phyloP scores from a whole-genome alignment of 2,329 filamentous ascomycete species.

The Geosmithia putterillii region DNA sequence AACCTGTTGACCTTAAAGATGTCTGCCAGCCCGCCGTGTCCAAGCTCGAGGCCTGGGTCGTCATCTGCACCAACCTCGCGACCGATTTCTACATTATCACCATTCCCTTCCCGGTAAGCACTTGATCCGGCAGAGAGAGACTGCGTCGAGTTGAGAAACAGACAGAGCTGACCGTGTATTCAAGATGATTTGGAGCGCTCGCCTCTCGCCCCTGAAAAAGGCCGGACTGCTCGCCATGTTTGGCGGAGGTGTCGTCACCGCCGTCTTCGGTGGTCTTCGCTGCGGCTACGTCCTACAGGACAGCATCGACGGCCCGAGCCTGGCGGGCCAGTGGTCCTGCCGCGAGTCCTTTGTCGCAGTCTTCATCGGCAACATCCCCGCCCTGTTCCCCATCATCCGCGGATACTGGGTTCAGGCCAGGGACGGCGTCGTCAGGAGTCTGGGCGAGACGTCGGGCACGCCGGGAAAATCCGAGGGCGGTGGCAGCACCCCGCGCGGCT shows the following conservation, averaged over 20 bases:
- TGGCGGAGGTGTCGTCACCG: conserved; percentile 41
- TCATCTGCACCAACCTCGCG: conserved; percentile 16
- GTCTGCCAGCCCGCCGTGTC: conserved; percentile 20
- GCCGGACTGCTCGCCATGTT: conserved; percentile 36
- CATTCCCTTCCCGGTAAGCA: conserved; percentile 23
- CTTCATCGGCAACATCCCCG: conserved; percentile 16
- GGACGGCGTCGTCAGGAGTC: neutral
- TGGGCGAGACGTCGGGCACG: neutral
- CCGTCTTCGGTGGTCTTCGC: conserved; percentile 38
- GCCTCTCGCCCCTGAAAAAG: conserved; percentile 33
- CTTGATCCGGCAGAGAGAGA: too few relatives aligned
- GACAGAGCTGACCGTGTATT: too few relatives aligned
- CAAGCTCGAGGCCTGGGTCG: conserved; percentile 15
- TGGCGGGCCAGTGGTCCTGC: conserved; percentile 1
- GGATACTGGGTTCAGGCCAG: neutral
- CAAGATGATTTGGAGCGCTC: conserved; percentile 34
- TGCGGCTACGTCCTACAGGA: conserved; percentile 31
- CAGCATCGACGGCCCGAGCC: conserved; percentile 1
- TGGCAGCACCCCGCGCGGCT: neutral
- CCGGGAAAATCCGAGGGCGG: neutral
- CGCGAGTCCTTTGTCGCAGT: conserved; percentile 18
- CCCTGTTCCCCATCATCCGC: neutral
- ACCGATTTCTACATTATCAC: conserved; percentile 21
- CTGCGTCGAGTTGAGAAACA: neutral
- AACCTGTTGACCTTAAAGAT: conserved; percentile 6